phyloP scores from a whole-genome alignment of 2,329 filamentous ascomycete genomes.

The Diaporthe caulivora region DNA sequence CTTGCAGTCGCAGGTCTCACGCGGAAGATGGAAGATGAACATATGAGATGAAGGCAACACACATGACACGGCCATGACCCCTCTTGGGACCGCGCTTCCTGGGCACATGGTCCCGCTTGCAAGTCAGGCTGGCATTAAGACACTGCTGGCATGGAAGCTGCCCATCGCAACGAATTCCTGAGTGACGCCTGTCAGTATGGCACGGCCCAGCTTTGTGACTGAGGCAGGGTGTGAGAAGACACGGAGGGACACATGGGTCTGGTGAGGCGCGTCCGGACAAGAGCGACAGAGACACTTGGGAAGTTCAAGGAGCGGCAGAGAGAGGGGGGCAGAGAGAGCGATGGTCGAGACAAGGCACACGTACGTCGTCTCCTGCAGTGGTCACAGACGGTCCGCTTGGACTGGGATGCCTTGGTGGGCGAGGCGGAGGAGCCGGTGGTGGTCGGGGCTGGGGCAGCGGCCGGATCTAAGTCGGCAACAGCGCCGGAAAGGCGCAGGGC shows the following conservation, averaged over 20 bases:
- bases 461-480: slow-evolving; percentile 5
- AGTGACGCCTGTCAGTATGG: slow-evolving; percentile 24
- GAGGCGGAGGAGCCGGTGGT: slow-evolving; percentile 31
- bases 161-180: slow-evolving; percentile 61
- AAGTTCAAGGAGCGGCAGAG: neutral
- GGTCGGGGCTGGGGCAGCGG: neutral
- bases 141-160: slow-evolving; percentile 71
- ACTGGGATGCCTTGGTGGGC: slow-evolving; percentile 32
- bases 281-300: neutral
- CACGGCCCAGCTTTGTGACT: neutral
- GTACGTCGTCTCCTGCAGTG: slow-evolving; percentile 58
- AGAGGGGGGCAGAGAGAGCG: slow-evolving; percentile 33
- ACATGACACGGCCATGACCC: slow-evolving; percentile 71
- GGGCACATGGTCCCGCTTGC: slow-evolving; percentile 74
- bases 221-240: slow-evolving; percentile 38
- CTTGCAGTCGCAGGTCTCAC: neutral
- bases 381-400: slow-evolving; percentile 58
- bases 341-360: slow-evolving; percentile 41
- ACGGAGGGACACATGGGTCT: slow-evolving; percentile 18
- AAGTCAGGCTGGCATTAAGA: slow-evolving; percentile 68
- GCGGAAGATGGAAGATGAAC: neutral
- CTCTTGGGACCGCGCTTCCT: slow-evolving; percentile 75
- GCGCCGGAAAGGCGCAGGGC: slow-evolving; percentile 22
- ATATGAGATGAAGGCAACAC: slow-evolving; percentile 9
- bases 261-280: neutral